A percentile compares a stretch with the other conserved stretches of the same genome.
Evolutionary conservation across 2,329 filamentous ascomycete genomes (phyloP).

Genomic region (Claviceps fusiformis): DNA sequence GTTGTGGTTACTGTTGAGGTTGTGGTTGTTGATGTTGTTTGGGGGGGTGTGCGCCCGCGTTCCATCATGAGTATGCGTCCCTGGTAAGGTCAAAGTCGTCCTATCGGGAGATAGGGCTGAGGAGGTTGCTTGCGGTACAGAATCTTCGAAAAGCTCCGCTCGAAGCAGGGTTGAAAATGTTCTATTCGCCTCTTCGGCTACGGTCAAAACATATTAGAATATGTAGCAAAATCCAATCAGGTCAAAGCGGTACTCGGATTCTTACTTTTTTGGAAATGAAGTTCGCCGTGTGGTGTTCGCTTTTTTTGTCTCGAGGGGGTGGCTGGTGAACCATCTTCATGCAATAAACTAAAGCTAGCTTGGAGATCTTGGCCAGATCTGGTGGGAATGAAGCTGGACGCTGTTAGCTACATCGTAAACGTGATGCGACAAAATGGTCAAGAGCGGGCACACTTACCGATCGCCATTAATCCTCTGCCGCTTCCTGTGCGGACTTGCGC

Average conservation of each 20-base stretch:
- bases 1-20: slow-evolving; percentile 18
- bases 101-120: slow-evolving; percentile 48
- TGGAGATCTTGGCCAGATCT: slow-evolving; percentile 85
- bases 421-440: background rate
- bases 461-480: slow-evolving; percentile 47
- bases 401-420: slow-evolving; percentile 11
- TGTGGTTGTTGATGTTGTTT: slow-evolving; percentile 28
- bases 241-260: background rate
- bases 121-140: slow-evolving; percentile 68
- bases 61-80: slow-evolving; percentile 46
- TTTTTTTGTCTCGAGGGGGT: slow-evolving; percentile 78
- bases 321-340: slow-evolving; percentile 85
- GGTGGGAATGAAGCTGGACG: slow-evolving; percentile 78
- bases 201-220: slow-evolving; percentile 2
- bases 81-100: slow-evolving; percentile 32
- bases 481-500: slow-evolving; percentile 43
- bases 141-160: slow-evolving; percentile 82
- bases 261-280: slow-evolving; percentile 88
- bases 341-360: slow-evolving; percentile 80
- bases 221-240: background rate
- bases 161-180: slow-evolving; percentile 82
- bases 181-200: slow-evolving; percentile 84
- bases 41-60: slow-evolving; percentile 74
- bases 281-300: slow-evolving; percentile 73
- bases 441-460: slow-evolving; percentile 29